phyloP scores from a whole-genome alignment of 768 basidiomycete species.

The Auricularia sp. region DNA sequence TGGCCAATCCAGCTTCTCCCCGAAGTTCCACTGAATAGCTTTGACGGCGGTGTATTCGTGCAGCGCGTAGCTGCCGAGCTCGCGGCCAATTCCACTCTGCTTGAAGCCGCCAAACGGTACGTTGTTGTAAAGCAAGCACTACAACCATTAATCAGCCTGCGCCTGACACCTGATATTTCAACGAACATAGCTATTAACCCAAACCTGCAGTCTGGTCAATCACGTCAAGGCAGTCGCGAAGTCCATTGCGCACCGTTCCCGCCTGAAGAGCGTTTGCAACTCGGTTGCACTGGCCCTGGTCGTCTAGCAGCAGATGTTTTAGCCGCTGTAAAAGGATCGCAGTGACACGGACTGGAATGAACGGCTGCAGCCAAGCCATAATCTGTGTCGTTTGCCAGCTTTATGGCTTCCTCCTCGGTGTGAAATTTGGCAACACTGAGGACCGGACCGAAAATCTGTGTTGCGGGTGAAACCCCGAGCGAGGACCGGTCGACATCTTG shows the following conservation, averaged over 20 bases:
- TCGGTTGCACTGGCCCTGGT: not conserved
- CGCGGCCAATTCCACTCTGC: slow-evolving; percentile 72
- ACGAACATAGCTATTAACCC: not conserved
- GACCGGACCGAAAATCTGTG: slow-evolving; percentile 6
- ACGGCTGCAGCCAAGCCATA: slow-evolving; percentile 91
- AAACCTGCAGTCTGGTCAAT: not conserved
- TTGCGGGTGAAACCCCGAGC: not conserved
- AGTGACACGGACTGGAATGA: slow-evolving; percentile 57
- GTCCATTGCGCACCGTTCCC: not conserved
- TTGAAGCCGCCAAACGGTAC: slow-evolving; percentile 85
- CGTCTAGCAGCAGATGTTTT: not conserved
- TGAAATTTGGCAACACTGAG: not conserved
- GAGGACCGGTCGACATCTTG: not conserved
- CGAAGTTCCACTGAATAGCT: slow-evolving; percentile 57
- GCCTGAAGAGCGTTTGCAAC: not conserved
- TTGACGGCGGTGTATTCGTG: slow-evolving; percentile 60
- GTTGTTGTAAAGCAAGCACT: slow-evolving; percentile 32
- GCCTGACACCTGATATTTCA: not conserved
- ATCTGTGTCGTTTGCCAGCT: slow-evolving; percentile 74
- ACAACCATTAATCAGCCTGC: not conserved
- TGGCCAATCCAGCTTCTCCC: slow-evolving; percentile 15
- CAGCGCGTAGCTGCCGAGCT: slow-evolving; percentile 70
- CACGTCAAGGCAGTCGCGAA: not conserved
- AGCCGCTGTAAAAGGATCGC: not conserved
- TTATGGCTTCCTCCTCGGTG: slow-evolving; percentile 49